Conservation (phyloP, 768 basidiomycete species). For the Hydnomerulius pinastri region DNA sequence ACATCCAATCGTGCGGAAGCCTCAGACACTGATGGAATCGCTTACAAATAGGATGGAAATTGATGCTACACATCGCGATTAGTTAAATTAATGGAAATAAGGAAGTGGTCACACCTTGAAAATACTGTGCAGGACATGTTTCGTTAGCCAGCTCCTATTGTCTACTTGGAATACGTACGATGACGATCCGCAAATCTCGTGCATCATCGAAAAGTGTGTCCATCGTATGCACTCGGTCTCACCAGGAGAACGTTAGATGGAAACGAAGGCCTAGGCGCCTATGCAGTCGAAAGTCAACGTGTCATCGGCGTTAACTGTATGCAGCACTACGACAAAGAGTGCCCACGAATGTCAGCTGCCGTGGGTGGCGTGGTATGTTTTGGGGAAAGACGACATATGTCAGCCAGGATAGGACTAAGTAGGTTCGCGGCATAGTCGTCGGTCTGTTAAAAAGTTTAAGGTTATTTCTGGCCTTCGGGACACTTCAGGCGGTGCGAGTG, state of each 20-base stretch:
- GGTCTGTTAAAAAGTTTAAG: too few relatives aligned
- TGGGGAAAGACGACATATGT: too few relatives aligned
- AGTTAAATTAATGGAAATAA: background rate
- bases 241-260: background rate
- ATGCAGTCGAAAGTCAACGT: too few relatives aligned
- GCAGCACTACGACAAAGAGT: too few relatives aligned
- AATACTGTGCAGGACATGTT: background rate
- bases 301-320: too few relatives aligned
- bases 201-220: background rate
- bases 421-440: too few relatives aligned
- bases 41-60: background rate
- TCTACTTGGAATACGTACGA: background rate
- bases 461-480: too few relatives aligned
- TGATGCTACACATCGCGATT: background rate
- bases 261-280: too few relatives aligned
- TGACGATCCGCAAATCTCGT: background rate
- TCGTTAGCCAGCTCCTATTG: background rate
- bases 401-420: too few relatives aligned
- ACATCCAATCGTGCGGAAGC: background rate
- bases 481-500: too few relatives aligned
- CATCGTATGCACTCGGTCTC: background rate
- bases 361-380: too few relatives aligned
- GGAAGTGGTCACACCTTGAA: background rate
- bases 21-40: background rate
- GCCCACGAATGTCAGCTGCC: too few relatives aligned